Evolutionary conservation across 768 basidiomycete species (phyloP).

Genomic region (Lanmaoa rubissima): DNA sequence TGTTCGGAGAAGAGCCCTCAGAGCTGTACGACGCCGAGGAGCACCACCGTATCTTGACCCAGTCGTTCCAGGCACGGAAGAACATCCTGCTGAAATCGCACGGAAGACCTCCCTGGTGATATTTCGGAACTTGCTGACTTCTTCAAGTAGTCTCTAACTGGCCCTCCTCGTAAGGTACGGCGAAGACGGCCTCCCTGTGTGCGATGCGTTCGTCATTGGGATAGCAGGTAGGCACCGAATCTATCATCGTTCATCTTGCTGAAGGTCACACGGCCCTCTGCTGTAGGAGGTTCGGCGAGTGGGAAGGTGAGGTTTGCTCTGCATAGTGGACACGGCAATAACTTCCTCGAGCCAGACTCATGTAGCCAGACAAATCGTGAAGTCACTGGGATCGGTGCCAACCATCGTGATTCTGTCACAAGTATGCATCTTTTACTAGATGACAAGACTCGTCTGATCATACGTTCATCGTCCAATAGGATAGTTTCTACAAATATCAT

Average conservation of each 20-base stretch:
- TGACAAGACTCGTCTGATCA: background rate
- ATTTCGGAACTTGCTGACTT: conserved; percentile 8
- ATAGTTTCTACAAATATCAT: conserved; percentile 90
- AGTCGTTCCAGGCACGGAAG: conserved; percentile 43
- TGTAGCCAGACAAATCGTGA: conserved; percentile 80
- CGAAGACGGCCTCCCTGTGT: conserved; percentile 65
- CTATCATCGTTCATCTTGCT: background rate
- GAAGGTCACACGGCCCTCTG: background rate
- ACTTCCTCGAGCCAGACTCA: conserved; percentile 55
- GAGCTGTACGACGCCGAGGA: conserved; percentile 24
- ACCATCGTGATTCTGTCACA: conserved; percentile 91
- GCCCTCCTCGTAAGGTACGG: conserved; percentile 57
- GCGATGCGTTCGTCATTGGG: conserved; percentile 80
- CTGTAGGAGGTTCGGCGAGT: conserved; percentile 77
- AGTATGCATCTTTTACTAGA: conserved; percentile 36
- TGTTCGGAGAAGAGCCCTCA: conserved; percentile 29
- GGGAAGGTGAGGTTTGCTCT: conserved; percentile 61
- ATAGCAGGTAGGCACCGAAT: conserved; percentile 62
- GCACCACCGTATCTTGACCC: conserved; percentile 13
- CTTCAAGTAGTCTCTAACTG: conserved; percentile 11
- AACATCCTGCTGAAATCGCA: conserved; percentile 82
- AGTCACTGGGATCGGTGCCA: conserved; percentile 77
- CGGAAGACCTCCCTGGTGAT: conserved; percentile 81
- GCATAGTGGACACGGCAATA: background rate
- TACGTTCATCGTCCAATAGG: conserved; percentile 42